Evolutionary conservation across 2,329 filamentous ascomycete genomes (phyloP).

Genomic region (Aspergillus brasiliensis): DNA sequence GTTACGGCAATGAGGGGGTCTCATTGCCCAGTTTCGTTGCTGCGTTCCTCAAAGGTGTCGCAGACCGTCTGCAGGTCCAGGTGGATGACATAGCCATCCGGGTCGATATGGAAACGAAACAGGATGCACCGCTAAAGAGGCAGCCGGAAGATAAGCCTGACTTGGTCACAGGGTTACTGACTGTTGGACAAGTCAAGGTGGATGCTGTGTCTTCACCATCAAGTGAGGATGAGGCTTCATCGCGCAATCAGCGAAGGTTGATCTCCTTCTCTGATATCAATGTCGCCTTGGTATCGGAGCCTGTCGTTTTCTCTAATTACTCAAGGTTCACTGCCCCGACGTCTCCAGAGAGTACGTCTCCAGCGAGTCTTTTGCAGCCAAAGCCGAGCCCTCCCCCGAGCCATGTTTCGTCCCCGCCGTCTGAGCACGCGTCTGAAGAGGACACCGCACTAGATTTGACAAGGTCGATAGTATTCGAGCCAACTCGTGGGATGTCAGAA

Average conservation of each 20-base stretch:
- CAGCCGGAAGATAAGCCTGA: slow-evolving; percentile 40
- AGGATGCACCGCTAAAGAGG: slow-evolving; percentile 40
- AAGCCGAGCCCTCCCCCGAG: slow-evolving; percentile 34
- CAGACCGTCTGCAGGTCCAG: slow-evolving; percentile 58
- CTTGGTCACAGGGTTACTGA: slow-evolving; percentile 38
- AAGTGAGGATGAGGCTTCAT: slow-evolving; percentile 24
- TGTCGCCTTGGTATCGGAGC: slow-evolving; percentile 51
- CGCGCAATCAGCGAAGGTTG: slow-evolving; percentile 45
- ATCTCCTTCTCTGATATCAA: slow-evolving; percentile 50
- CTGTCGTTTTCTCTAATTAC: slow-evolving; percentile 51
- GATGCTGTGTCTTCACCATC: slow-evolving; percentile 31
- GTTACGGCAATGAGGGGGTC: slow-evolving; percentile 55
- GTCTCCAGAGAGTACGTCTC: slow-evolving; percentile 36
- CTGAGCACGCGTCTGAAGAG: slow-evolving; percentile 26
- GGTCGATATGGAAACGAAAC: slow-evolving; percentile 51
- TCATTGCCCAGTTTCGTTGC: slow-evolving; percentile 62
- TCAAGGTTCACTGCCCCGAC: slow-evolving; percentile 38
- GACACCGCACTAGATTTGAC: slow-evolving; percentile 36
- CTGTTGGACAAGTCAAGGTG: slow-evolving; percentile 37
- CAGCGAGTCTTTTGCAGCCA: slow-evolving; percentile 36
- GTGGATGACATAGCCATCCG: slow-evolving; percentile 56
- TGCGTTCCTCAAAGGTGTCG: slow-evolving; percentile 60
- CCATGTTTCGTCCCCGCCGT: slow-evolving; percentile 31
- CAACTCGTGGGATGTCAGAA: slow-evolving; percentile 18
- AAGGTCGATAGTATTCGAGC: slow-evolving; percentile 43